A percentile compares a stretch with the other conserved stretches of the same genome.
phyloP scores from a whole-genome alignment of 192 early-diverging fungal genomes.

The Chytriomyces confervae region DNA sequence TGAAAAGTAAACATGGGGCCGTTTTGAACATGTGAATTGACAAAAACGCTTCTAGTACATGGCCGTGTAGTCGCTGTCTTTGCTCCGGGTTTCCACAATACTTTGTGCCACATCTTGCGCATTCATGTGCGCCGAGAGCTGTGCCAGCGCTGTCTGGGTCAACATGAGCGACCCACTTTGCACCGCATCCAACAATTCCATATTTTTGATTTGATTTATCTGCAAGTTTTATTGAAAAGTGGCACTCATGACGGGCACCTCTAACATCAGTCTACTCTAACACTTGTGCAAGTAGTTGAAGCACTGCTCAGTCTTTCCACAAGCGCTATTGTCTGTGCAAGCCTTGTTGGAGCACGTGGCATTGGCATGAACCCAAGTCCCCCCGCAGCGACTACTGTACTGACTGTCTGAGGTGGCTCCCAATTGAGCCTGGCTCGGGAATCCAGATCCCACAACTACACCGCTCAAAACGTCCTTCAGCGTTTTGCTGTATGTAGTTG shows the following conservation, averaged over 20 bases:
- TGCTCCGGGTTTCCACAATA: not conserved
- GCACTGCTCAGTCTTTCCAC: conserved; percentile 1
- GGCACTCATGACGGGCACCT: not conserved
- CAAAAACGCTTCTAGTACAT: not conserved
- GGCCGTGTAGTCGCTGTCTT: not conserved
- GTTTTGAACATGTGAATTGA: not conserved
- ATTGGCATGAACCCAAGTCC: conserved; percentile 32
- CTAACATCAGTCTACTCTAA: not conserved
- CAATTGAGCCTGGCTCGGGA: conserved; percentile 3
- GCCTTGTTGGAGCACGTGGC: conserved; percentile 10
- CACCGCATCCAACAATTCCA: not conserved
- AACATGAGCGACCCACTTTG: not conserved
- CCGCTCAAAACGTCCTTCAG: conserved; percentile 22
- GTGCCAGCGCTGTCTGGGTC: not conserved
- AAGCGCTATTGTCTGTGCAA: not conserved
- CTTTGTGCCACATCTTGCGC: no score
- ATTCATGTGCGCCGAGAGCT: not conserved
- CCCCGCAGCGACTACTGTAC: conserved; percentile 7
- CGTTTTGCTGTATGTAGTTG: conserved; percentile 11
- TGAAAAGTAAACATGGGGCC: not conserved
- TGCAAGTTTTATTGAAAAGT: not conserved
- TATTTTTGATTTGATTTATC: not conserved
- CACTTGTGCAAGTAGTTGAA: conserved; percentile 6
- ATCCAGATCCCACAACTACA: conserved; percentile 18
- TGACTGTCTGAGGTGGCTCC: not conserved